Conservation (phyloP, 225 moss, liverwort and hornwort species). For the Thuidium tamariscinum region DNA sequence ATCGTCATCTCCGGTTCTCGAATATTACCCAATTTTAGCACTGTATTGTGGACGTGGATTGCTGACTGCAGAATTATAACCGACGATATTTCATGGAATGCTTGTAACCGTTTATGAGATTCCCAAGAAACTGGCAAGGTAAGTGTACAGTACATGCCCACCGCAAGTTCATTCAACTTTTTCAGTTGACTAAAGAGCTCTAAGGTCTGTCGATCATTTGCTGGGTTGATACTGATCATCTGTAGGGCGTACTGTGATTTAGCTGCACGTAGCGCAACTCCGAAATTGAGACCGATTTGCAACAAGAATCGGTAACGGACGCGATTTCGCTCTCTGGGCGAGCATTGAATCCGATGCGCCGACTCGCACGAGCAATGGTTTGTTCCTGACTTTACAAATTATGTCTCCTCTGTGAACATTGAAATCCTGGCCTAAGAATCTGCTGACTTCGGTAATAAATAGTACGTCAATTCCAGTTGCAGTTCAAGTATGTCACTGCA, state of each 20-base stretch:
- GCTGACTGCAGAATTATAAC: background rate
- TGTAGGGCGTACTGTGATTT: background rate
- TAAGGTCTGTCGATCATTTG: background rate
- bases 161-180: background rate
- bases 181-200: background rate
- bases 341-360: background rate
- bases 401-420: background rate
- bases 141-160: background rate
- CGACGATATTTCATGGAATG: background rate
- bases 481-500: background rate
- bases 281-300: background rate
- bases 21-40: background rate
- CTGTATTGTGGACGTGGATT: background rate
- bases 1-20: background rate
- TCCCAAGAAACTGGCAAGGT: background rate
- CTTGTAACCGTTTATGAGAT: background rate
- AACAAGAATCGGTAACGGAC: background rate
- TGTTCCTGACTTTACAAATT: background rate
- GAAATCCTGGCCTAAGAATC: background rate
- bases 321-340: background rate
- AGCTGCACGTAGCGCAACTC: background rate
- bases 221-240: background rate
- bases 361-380: background rate
- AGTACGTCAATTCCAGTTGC: background rate
- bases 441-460: too few species aligned